Conservation (phyloP, 2,329 filamentous ascomycete genomes). For the Cadophora gregata region DNA sequence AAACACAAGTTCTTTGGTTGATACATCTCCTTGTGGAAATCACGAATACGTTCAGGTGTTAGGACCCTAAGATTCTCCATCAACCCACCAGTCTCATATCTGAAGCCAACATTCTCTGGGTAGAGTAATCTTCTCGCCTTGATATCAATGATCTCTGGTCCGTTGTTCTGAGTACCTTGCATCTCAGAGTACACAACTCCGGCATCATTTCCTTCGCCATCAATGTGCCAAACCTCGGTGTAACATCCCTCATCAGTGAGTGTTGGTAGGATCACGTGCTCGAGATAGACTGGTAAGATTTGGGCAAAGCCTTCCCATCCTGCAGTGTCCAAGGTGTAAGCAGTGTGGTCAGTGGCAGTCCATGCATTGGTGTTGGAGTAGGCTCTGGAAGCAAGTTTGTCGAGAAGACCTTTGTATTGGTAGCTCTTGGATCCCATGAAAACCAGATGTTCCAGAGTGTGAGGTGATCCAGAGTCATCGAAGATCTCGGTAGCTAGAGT, state of each 20-base stretch:
- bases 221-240: slow-evolving; percentile 95
- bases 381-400: slow-evolving; percentile 90
- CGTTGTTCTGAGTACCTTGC: slow-evolving; percentile 91
- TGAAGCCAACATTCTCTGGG: slow-evolving; percentile 87
- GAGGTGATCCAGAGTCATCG: slow-evolving; percentile 92
- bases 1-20: slow-evolving; percentile 94
- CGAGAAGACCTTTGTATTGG: slow-evolving; percentile 91
- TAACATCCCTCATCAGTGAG: slow-evolving; percentile 92
- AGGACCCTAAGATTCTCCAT: slow-evolving; percentile 88
- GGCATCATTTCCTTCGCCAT: slow-evolving; percentile 92
- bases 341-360: slow-evolving; percentile 96
- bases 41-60: slow-evolving; percentile 88
- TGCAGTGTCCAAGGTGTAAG: slow-evolving; percentile 92
- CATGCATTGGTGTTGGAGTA: slow-evolving; percentile 97
- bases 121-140: slow-evolving; percentile 81
- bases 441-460: slow-evolving; percentile 81
- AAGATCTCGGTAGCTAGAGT: slow-evolving; percentile 95
- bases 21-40: slow-evolving; percentile 96
- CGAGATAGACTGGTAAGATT: slow-evolving; percentile 92
- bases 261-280: slow-evolving; percentile 90
- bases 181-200: slow-evolving; percentile 99
- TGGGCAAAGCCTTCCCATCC: slow-evolving; percentile 97
- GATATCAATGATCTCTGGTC: slow-evolving; percentile 86
- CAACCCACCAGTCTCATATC: slow-evolving; percentile 98
- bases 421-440: slow-evolving; percentile 95